phyloP scores from a whole-genome alignment of 768 basidiomycete genomes.

The Tricholoma sp. region DNA sequence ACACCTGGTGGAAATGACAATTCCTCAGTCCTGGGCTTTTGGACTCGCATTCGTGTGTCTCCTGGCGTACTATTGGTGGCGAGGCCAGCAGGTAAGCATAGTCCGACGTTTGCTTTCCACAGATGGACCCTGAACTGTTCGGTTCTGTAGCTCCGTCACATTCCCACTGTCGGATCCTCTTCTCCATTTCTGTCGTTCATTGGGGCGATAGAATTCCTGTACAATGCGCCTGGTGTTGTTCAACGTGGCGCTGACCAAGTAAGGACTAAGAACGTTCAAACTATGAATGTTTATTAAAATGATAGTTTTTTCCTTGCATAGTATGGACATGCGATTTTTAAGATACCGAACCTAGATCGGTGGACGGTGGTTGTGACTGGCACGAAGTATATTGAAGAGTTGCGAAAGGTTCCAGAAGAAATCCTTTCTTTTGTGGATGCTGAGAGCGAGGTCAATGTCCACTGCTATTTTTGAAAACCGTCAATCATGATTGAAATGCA shows the following conservation, averaged over 20 bases:
- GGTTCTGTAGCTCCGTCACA: neutral
- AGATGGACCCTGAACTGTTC: too few species aligned
- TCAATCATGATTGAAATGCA: neutral
- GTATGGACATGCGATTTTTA: constrained; percentile 23
- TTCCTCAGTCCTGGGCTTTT: too few species aligned
- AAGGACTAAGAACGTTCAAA: neutral
- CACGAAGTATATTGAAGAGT: constrained; percentile 30
- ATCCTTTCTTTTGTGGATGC: constrained; percentile 30
- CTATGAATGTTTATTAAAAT: neutral
- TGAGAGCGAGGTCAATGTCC: constrained; percentile 21
- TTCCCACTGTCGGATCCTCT: neutral
- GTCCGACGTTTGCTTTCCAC: too few species aligned
- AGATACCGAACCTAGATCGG: constrained; percentile 13
- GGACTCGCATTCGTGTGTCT: too few species aligned
- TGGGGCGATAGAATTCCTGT: neutral
- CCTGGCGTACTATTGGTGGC: too few species aligned
- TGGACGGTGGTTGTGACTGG: constrained; percentile 38
- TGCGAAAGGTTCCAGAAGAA: constrained; percentile 33
- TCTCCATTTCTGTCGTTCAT: neutral
- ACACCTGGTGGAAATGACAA: too few species aligned
- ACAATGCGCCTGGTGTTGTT: neutral
- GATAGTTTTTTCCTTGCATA: neutral
- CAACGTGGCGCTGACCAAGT: neutral
- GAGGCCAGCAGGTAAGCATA: too few species aligned
- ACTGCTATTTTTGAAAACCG: neutral